phyloP scores from a whole-genome alignment of 768 basidiomycete species.

The Dacryopinax spathularia region DNA sequence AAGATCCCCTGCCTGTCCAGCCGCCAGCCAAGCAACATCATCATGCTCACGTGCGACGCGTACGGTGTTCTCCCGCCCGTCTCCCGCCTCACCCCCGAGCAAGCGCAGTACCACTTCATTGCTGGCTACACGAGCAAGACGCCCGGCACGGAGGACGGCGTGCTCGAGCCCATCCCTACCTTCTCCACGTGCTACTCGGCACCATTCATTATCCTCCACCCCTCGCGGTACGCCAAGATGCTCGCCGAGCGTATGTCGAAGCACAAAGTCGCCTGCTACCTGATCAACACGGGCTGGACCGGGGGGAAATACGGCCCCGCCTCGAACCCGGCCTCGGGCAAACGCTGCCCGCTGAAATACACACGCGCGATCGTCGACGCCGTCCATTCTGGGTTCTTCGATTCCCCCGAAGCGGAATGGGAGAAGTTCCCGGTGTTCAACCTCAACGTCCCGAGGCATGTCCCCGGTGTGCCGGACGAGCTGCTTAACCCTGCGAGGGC shows the following conservation, averaged over 20 bases:
- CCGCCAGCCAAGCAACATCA: constrained; percentile 82
- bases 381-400: constrained; percentile 81
- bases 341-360: constrained; percentile 90
- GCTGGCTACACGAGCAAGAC: constrained; percentile 97
- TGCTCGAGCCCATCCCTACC: constrained; percentile 94
- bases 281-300: constrained; percentile 98
- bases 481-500: constrained; percentile 77
- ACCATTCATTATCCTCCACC: constrained; percentile 98
- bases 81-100: constrained; percentile 77
- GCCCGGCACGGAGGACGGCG: constrained; percentile 96
- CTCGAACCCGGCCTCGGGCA: constrained; percentile 35
- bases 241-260: constrained; percentile 84
- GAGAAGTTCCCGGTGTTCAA: constrained; percentile 70
- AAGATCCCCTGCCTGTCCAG: constrained; percentile 82
- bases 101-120: constrained; percentile 95
- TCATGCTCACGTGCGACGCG: constrained; percentile 96
- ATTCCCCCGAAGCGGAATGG: constrained; percentile 56
- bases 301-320: constrained; percentile 71
- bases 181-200: constrained; percentile 99
- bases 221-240: constrained; percentile 92
- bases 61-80: constrained; percentile 97
- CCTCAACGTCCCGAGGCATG: constrained; percentile 63
- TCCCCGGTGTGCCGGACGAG: constrained; percentile 82
- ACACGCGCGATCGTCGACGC: constrained; percentile 95
- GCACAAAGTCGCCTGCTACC: constrained; percentile 85